phyloP scores from a whole-genome alignment of 495 filamentous ascomycete species.

The Penicillium dipodomyicola region DNA sequence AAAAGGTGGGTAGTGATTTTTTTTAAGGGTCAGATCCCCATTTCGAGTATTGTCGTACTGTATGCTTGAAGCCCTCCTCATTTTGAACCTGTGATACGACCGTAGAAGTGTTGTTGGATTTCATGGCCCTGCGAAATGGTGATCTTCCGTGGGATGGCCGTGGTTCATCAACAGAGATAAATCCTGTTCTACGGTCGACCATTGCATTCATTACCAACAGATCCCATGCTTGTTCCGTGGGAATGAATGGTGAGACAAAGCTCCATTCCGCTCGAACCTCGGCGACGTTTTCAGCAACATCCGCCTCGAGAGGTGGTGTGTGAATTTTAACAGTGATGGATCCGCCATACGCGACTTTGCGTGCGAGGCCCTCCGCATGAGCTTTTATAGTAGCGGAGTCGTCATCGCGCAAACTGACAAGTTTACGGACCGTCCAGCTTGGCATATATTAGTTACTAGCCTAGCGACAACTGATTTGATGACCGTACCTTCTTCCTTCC shows the following conservation, averaged over 20 bases:
- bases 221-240: background rate
- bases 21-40: conserved; percentile 2
- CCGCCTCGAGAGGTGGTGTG: background rate
- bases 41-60: background rate
- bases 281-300: background rate
- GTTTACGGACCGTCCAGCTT: background rate
- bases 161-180: conserved; percentile 1
- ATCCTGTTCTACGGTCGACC: background rate
- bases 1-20: no score
- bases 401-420: background rate
- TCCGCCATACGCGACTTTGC: background rate
- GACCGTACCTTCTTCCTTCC: background rate
- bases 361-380: background rate
- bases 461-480: no score
- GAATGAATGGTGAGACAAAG: background rate
- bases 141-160: background rate
- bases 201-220: conserved; percentile 3
- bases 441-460: background rate
- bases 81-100: background rate
- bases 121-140: background rate
- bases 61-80: background rate
- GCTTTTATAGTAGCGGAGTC: background rate
- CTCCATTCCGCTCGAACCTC: background rate
- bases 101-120: background rate
- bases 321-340: background rate